Percentiles rank a stretch among this genome's conserved stretches.
phyloP scores from a whole-genome alignment of 2,329 filamentous ascomycete genomes.

The Aureobasidium leucospermi region DNA sequence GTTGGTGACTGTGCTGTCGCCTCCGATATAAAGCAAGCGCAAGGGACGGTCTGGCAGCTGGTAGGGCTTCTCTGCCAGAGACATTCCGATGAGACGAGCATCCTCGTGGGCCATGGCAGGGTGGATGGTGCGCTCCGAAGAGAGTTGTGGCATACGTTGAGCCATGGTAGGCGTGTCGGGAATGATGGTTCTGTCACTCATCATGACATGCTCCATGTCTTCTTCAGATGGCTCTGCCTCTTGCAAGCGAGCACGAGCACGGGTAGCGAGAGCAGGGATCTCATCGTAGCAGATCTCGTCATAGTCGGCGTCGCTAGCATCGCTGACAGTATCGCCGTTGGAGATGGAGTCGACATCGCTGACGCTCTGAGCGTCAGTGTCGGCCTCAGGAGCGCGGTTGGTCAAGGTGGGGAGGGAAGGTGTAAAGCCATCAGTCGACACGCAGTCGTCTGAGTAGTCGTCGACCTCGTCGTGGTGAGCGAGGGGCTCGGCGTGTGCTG shows the following conservation, averaged over 20 bases:
- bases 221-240: not conserved
- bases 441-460: not conserved
- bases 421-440: not conserved
- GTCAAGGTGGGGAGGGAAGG: conserved; percentile 5
- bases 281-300: conserved; percentile 11
- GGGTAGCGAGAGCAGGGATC: conserved; percentile 7
- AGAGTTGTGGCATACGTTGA: conserved; percentile 6
- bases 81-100: not conserved
- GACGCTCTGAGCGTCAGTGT: conserved; percentile 4
- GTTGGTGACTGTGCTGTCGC: not conserved
- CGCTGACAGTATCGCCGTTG: conserved; percentile 10
- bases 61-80: conserved; percentile 4
- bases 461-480: not conserved
- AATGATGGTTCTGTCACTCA: conserved; percentile 11
- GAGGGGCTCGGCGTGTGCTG: not conserved
- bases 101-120: not conserved
- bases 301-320: not conserved
- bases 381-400: not conserved
- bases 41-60: not conserved
- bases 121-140: not conserved
- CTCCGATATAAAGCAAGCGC: not conserved
- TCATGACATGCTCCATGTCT: conserved; percentile 10
- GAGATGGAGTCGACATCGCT: conserved; percentile 3
- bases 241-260: not conserved
- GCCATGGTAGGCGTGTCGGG: not conserved